Conservation (phyloP, 176 grass and related monocot species). For the Carex parvula region DNA sequence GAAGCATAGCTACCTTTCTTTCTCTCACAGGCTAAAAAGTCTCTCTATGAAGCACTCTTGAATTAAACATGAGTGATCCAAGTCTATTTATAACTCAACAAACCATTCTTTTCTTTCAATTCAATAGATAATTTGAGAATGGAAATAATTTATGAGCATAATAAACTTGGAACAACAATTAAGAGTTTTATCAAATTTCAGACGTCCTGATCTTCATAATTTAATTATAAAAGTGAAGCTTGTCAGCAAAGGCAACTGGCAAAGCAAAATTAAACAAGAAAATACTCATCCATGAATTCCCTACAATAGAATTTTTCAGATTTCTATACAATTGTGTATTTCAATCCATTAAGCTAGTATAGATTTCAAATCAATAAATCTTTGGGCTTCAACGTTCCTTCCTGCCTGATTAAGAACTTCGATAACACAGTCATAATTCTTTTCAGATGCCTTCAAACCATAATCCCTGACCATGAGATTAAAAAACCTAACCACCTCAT, state of each 20-base stretch:
- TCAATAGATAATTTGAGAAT: neutral
- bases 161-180: neutral
- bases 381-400: slow-evolving; percentile 58
- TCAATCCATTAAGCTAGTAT: slow-evolving; percentile 9
- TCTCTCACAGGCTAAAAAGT: no score
- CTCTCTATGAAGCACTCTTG: no score
- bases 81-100: neutral
- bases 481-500: slow-evolving; percentile 60
- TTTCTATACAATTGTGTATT: neutral
- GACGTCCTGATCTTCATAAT: neutral
- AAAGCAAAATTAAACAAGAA: neutral
- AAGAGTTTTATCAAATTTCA: neutral
- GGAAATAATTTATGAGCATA: neutral
- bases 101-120: neutral
- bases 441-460: slow-evolving; percentile 59
- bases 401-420: slow-evolving; percentile 42
- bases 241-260: neutral
- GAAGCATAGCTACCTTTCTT: no score
- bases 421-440: slow-evolving; percentile 80
- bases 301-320: neutral
- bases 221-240: neutral
- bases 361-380: slow-evolving; percentile 61
- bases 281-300: neutral
- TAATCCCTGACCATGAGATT: slow-evolving; percentile 60
- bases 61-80: no score